Evolutionary conservation across 495 filamentous ascomycete species (phyloP), one percentile per base, ranked within the genome.

Genomic region (Antarctomyces pellizariae): DNA sequence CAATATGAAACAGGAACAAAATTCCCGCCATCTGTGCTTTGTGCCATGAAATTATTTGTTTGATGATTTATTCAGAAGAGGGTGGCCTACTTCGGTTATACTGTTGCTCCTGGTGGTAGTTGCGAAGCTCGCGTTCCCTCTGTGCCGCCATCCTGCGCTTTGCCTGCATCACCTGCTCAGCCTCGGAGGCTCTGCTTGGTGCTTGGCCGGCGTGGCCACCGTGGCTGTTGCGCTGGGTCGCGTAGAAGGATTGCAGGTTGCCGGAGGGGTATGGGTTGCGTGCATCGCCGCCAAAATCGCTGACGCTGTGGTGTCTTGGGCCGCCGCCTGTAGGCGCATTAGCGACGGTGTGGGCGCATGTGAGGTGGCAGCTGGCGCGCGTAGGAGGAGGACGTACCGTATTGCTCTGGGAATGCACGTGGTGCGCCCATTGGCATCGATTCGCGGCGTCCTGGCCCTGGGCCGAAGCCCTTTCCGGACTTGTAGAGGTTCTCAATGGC

Each of bases 61-160:
- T n/a, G n/a, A n/a, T n/a, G n/a, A n/a, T n/a, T n/a, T n/a, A n/a
- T 57, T 59, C 54, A 60, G 59, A 49, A 59, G 59, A 63, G 56
- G 59, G 57, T 42, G 59, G 61, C 61, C 61, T 66, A 97, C 86
- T 92, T 73, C 84, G 72, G 57, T 93, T 89, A 62, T 89, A 95
- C 68, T 97, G 86, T 64, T 97, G 86, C 62, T 97, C 86, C 59
- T 93, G 86, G 54, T 97, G 86, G 59, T 93, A 95, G 55, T 97
- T 97, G 53, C 86, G 79, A 52, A 97, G 69, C 59, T 97, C 86
- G 52, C 89, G 75, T 62, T 97, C 86, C 53, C 86, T 77, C 55
- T 92, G 84, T 54, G 86, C 86, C 34, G 86, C 86, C 72, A 91
- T 80, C 58, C 83, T 77, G 54, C 86, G 74, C 60, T 97, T 95